These are phyloP conservation scores for Malus sylvestris DNA, from an alignment of 306 rosid genomes.

Conservation along the genomic window DNA sequence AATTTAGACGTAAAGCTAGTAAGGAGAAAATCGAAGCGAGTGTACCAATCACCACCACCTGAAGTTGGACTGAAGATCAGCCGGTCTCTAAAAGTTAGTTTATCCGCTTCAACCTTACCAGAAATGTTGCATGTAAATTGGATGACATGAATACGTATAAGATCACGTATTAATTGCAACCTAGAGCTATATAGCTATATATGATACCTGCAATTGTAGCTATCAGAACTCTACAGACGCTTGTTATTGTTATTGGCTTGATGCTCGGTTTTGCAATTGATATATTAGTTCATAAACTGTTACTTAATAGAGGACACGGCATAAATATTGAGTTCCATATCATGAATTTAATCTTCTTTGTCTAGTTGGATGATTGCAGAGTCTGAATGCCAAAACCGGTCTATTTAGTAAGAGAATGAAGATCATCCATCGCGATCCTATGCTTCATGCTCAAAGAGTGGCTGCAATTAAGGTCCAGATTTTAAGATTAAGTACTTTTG, in stretches of 20 bases:
- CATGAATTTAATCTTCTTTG: slow-evolving; percentile 50
- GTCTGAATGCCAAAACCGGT: slow-evolving; percentile 96
- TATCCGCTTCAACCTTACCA: slow-evolving; percentile 27
- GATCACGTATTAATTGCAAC: no score
- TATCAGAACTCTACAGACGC: no score
- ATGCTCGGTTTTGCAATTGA: neutral
- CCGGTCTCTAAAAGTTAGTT: slow-evolving; percentile 89
- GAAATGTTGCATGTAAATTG: neutral
- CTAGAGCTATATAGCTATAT: no score
- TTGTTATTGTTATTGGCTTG: neutral
- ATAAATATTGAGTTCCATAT: slow-evolving; percentile 6
- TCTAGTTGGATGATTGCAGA: slow-evolving; percentile 93
- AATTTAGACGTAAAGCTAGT: slow-evolving; percentile 68
- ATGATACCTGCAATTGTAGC: no score
- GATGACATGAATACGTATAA: neutral
- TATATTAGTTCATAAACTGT: neutral
- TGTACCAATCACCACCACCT: slow-evolving; percentile 77
- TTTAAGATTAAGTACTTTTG: slow-evolving; percentile 6
- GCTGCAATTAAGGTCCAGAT: slow-evolving; percentile 86
- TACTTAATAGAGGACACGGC: neutral
- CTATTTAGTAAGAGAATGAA: slow-evolving; percentile 93
- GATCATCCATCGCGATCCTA: slow-evolving; percentile 85
- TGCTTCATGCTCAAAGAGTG: slow-evolving; percentile 83
- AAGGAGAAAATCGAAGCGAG: slow-evolving; percentile 81
- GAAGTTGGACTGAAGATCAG: slow-evolving; percentile 95